Evolutionary conservation across 352 stramenopile species (phyloP), one percentile per base, ranked within the genome.

Genomic region (Phytophthora pinifolia): DNA sequence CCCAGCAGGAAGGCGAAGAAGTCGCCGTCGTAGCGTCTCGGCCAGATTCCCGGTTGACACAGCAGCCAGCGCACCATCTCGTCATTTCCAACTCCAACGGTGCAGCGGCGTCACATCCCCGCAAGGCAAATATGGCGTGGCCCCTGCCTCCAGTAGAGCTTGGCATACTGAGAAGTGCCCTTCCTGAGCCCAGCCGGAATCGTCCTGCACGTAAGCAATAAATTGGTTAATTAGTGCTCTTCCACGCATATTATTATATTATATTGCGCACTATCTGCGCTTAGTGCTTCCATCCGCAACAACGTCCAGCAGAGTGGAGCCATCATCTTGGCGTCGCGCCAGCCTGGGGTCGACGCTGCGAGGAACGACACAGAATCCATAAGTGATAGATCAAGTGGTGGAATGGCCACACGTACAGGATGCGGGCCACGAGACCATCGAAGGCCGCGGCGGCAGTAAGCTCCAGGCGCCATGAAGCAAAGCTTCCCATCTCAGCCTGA

Each of bases 1-100:
- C 65, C 59, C 8, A 88, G 54, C n/a, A 88, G 17, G 49, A 76
- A 71, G 20, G 54, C 55, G 39, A 88, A 88, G 52, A 88, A 79
- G 15, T 56, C 46, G 15, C 58, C 56, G 50, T 86, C 69, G 63
- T 71, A 88, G 14, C 49, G 25, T 22, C 44, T 34, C 10, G 46
- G 43, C 36, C 61, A 65, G 22, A 67, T 77, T 4, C 51, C 61
- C 0, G 73, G 63, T 35, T 84, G 71, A 1, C 55, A 33, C 10
- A 86, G 41, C 9, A 84, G 57, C 76, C 76, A 84, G 18, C 63
- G 67, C 4, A 62, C 70, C 63, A 79, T 79, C 17, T 80, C 72
- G 46, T 75, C 67, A 44, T 83, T 84, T 18, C 74, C 74, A 5
- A 84, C 76, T 51, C 84, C 72, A 8, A 74, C 61, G 2, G 76